These are phyloP conservation scores for Apiospora aurea DNA, from an alignment of 2,329 filamentous ascomycete genomes.

Conservation along the genomic window DNA sequence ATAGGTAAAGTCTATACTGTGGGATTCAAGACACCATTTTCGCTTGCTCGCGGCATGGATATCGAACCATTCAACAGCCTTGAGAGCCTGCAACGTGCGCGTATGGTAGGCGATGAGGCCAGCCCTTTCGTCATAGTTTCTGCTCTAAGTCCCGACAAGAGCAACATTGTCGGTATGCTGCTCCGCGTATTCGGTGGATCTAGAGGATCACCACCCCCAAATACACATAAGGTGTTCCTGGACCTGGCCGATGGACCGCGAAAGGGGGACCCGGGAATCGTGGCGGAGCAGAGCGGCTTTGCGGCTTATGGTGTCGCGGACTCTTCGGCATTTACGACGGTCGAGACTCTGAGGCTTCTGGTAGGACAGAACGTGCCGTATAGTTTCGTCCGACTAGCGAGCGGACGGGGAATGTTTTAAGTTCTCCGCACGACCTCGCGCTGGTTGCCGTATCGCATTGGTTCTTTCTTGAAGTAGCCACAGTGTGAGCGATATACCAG, in stretches of 20 bases:
- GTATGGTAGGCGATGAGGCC: conserved; percentile 55
- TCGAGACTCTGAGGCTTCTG: conserved; percentile 78
- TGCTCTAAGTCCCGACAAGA: conserved; percentile 79
- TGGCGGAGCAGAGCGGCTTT: conserved; percentile 79
- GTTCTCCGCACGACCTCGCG: background rate
- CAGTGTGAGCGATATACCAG: background rate
- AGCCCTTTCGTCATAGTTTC: conserved; percentile 84
- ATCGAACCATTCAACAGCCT: conserved; percentile 83
- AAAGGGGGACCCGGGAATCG: conserved; percentile 71
- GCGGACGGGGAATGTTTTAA: conserved; percentile 58
- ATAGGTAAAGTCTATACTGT: conserved; percentile 85
- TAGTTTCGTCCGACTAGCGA: conserved; percentile 82
- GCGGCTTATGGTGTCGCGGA: conserved; percentile 81
- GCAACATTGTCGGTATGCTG: conserved; percentile 78
- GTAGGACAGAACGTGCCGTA: conserved; percentile 89
- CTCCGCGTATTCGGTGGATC: conserved; percentile 72
- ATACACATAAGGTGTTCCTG: conserved; percentile 72
- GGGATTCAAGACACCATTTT: conserved; percentile 72
- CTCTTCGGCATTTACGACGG: conserved; percentile 83
- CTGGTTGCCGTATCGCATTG: background rate
- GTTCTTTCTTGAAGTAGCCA: background rate
- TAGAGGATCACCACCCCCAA: conserved; percentile 38
- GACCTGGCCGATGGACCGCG: conserved; percentile 75
- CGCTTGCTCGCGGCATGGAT: conserved; percentile 70
- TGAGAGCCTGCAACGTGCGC: conserved; percentile 64